Evolutionary conservation across 257 asterid genomes (phyloP).

Genomic region (Knoxia roxburghii): DNA sequence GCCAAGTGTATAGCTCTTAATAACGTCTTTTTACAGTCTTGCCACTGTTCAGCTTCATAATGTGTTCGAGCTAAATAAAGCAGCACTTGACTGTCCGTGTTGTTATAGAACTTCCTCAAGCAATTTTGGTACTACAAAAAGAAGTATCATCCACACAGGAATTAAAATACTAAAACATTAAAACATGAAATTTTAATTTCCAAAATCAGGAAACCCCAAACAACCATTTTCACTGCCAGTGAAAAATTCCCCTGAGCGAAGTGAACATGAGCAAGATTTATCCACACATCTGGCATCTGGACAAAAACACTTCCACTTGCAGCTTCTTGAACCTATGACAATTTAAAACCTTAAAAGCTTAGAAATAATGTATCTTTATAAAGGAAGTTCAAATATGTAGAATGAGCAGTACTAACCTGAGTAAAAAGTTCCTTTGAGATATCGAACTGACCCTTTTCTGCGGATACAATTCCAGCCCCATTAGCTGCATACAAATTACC

Average conservation of each 20-base stretch:
- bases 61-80: slow-evolving; percentile 96
- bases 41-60: slow-evolving; percentile 99
- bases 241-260: slow-evolving; percentile 96
- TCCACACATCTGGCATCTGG: slow-evolving; percentile 99
- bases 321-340: slow-evolving; percentile 89
- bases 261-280: slow-evolving; percentile 96
- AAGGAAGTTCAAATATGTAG: slow-evolving; percentile 8
- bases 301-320: slow-evolving; percentile 87
- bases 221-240: slow-evolving; percentile 93
- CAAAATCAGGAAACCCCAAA: slow-evolving; percentile 3
- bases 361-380: slow-evolving; percentile 11
- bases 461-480: slow-evolving; percentile 96
- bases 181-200: not conserved
- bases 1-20: slow-evolving; percentile 95
- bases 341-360: slow-evolving; percentile 16
- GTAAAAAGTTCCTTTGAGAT: slow-evolving; percentile 90
- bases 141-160: slow-evolving; percentile 4
- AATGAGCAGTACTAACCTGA: slow-evolving; percentile 48
- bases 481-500: slow-evolving; percentile 97
- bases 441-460: slow-evolving; percentile 98
- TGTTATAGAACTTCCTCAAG: slow-evolving; percentile 76
- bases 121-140: slow-evolving; percentile 88
- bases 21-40: slow-evolving; percentile 88
- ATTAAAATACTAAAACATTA: not conserved
- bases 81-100: slow-evolving; percentile 93